Evolutionary conservation across 352 stramenopile species (phyloP).

Genomic region (Saprolegnia parasitica): DNA sequence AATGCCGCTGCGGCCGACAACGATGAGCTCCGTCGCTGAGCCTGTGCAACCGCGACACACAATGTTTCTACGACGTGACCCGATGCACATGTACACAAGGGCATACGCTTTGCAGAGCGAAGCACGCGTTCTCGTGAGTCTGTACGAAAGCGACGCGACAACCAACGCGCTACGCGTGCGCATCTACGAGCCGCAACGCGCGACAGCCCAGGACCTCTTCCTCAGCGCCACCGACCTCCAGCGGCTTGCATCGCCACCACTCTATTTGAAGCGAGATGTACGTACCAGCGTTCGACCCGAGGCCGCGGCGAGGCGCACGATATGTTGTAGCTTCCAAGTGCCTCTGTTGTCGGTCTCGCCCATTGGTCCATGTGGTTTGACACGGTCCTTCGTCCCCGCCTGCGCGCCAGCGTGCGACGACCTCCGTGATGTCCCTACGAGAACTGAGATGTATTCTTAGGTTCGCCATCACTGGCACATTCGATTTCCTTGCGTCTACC

Average conservation of each 20-base stretch:
- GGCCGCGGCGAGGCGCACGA: neutral
- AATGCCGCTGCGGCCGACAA: too few species aligned
- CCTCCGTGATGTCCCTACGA: neutral
- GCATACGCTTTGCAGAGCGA: neutral
- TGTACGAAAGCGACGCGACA: neutral
- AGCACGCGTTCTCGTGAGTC: neutral
- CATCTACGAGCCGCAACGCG: neutral
- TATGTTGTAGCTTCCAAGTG: conserved; percentile 7
- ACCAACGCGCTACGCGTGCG: neutral
- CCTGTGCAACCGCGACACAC: too few species aligned
- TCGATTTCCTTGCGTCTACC: conserved; percentile 14
- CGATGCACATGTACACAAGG: neutral
- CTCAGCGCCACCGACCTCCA: neutral
- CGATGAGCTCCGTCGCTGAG: too few species aligned
- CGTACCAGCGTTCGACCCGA: neutral
- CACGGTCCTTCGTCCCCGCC: neutral
- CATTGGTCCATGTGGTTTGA: conserved; percentile 21
- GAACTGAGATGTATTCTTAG: neutral
- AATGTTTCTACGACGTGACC: neutral
- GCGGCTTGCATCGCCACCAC: neutral
- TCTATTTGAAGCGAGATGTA: conserved; percentile 22
- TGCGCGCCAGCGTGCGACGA: neutral
- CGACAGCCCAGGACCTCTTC: neutral
- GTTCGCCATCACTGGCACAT: neutral
- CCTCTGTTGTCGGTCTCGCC: neutral